These are phyloP conservation scores for Prunus armeniaca DNA, from an alignment of 306 rosid genomes.

Conservation along the genomic window DNA sequence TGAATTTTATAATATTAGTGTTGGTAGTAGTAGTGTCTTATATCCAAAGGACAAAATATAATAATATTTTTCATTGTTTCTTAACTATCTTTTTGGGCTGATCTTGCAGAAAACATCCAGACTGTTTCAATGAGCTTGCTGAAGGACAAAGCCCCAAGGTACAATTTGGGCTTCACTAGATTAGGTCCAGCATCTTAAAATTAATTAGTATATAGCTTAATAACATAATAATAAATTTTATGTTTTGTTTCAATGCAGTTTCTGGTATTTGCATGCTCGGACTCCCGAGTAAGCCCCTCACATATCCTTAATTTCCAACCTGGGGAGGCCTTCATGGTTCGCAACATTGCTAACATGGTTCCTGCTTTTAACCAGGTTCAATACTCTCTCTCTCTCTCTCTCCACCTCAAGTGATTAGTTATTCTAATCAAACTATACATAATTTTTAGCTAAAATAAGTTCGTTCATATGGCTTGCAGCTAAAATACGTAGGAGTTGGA, in stretches of 20 bases:
- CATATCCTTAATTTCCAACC: constrained; percentile 50
- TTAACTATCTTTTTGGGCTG: neutral
- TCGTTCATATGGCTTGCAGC: constrained; percentile 21
- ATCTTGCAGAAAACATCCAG: constrained; percentile 38
- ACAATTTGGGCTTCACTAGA: neutral
- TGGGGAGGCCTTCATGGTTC: constrained; percentile 64
- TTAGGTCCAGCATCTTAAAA: neutral
- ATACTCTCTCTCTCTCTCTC: neutral
- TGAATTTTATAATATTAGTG: too few relatives aligned
- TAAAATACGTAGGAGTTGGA: constrained; percentile 54
- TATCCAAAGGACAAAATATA: too few relatives aligned
- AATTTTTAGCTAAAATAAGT: neutral
- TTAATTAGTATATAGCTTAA: too few relatives aligned
- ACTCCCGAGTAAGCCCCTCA: constrained; percentile 71
- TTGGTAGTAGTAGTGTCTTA: too few relatives aligned
- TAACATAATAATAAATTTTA: too few relatives aligned
- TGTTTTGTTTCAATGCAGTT: constrained; percentile 29
- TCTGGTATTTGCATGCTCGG: constrained; percentile 72
- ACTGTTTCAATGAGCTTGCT: constrained; percentile 24
- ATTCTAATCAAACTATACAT: too few relatives aligned
- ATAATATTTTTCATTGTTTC: neutral
- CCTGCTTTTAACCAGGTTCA: constrained; percentile 57
- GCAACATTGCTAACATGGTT: constrained; percentile 68
- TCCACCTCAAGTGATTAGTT: too few relatives aligned
- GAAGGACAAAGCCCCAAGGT: constrained; percentile 54